Base-by-base conservation (phyloP, 805 yeast genomes). In the Pichia heedii region DNA sequence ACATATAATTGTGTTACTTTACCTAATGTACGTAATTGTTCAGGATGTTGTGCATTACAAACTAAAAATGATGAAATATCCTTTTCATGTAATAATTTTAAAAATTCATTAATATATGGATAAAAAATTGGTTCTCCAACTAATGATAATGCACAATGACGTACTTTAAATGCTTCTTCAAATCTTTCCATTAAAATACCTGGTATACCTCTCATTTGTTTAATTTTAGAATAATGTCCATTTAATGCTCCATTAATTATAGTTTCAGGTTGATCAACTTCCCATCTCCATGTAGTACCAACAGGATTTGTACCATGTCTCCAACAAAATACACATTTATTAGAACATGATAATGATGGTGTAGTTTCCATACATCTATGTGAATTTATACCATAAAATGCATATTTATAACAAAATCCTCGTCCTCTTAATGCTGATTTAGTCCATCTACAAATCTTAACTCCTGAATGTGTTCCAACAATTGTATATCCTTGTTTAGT, bases 291-390 rank as follows among this genome's bases (percentile, higher is more conserved):
- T 47, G 82, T 81, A 24, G 95, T 88, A 16, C 96, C 96, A 2
- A 89, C 96, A 0, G 97, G 97, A 57, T 88, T 89, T 2, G 96
- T 88, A 39, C 97, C 97, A 62, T 88, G 97, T 60, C 97, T 76
- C 97, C 97, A 88, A 66, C 97, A 88, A 58, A 88, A 88, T 5
- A 89, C 96, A 72, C 97, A 88, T 61, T 88, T 88, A 59, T 88
- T 88, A 5, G 96, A 86, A 62, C 97, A 88, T 8, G 96, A 90
- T 46, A 88, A 69, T 1, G 95, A 82, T 1, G 97, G 97, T 0
- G 97, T 88, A 3, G 96, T 78, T 60, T 88, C 97, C 97, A 88
- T 88, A 65, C 97, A 88, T 44, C 90, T 67, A 65, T 90, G 96
- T 2, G 94, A 83, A 48, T 74, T 77, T 54, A 88, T 88, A 21